A percentile compares a stretch with the other conserved stretches of the same genome.
These are phyloP conservation scores for Mycena rosella DNA, from an alignment of 768 basidiomycete genomes.

Conservation along the genomic window DNA sequence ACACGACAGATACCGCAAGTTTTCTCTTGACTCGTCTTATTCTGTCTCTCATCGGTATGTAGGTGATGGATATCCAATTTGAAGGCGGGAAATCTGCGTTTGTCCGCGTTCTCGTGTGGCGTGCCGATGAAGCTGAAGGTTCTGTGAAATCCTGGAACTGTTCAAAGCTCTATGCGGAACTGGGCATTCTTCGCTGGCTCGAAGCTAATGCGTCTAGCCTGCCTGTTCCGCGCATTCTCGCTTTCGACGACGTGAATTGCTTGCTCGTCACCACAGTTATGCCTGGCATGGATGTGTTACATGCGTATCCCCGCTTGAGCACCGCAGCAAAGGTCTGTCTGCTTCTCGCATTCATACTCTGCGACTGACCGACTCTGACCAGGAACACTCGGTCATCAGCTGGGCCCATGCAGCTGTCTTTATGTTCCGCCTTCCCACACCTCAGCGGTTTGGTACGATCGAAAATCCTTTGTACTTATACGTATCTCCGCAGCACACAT, in stretches of 20 bases:
- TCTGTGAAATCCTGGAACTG: no score
- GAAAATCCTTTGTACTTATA: not conserved
- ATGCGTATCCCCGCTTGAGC: constrained; percentile 17
- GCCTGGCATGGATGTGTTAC: constrained; percentile 7
- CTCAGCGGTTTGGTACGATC: constrained; percentile 9
- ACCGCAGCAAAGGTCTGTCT: not conserved
- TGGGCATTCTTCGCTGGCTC: constrained; percentile 20
- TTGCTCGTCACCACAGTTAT: constrained; percentile 12
- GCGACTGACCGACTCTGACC: not conserved
- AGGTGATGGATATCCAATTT: constrained; percentile 23
- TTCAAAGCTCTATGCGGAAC: constrained; percentile 1
- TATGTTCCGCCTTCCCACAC: constrained; percentile 10
- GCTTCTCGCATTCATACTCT: not conserved
- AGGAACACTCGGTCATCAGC: constrained; percentile 18
- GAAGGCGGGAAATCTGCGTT: constrained; percentile 9
- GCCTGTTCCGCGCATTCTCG: constrained; percentile 16
- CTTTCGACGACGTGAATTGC: constrained; percentile 10
- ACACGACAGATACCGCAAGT: constrained; percentile 4
- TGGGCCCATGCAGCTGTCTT: constrained; percentile 7
- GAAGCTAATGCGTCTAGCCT: constrained; percentile 5
- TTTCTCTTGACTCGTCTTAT: not conserved
- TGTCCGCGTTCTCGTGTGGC: not conserved
- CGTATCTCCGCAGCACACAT: constrained; percentile 12
- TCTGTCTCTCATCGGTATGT: not conserved
- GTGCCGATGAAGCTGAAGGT: not conserved